phyloP scores from a whole-genome alignment of 2,329 filamentous ascomycete species.

The Monosporascus sp. region DNA sequence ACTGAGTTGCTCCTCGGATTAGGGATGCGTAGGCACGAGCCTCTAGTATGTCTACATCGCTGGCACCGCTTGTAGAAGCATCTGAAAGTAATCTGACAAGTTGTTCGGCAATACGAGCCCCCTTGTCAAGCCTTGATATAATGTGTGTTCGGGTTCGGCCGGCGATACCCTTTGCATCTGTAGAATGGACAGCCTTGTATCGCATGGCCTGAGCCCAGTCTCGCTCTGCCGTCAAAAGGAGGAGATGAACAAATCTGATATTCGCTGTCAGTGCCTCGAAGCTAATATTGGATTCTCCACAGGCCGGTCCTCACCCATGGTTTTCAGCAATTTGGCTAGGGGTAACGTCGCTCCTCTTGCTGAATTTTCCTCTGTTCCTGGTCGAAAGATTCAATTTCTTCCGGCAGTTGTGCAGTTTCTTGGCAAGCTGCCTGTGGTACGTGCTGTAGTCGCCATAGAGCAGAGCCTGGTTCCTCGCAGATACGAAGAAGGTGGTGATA shows the following conservation, averaged over 20 bases:
- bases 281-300: neutral
- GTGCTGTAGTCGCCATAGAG: constrained; percentile 84
- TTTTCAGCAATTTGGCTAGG: constrained; percentile 70
- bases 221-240: constrained; percentile 81
- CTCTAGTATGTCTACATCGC: constrained; percentile 70
- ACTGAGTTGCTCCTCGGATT: constrained; percentile 70
- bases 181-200: constrained; percentile 78
- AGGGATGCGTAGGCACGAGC: constrained; percentile 77
- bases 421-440: constrained; percentile 75
- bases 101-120: constrained; percentile 62
- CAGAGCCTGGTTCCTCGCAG: constrained; percentile 75
- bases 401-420: constrained; percentile 75
- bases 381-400: constrained; percentile 82
- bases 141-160: constrained; percentile 83
- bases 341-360: constrained; percentile 64
- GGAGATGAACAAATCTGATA: constrained; percentile 67
- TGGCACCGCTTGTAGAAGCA: constrained; percentile 58
- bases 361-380: constrained; percentile 82
- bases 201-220: constrained; percentile 96
- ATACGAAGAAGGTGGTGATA: constrained; percentile 78
- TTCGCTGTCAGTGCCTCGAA: constrained; percentile 7
- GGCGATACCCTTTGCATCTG: constrained; percentile 73
- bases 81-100: constrained; percentile 65
- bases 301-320: constrained; percentile 58
- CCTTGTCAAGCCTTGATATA: constrained; percentile 80